Conservation (phyloP, 805 yeast species). For the Saccharomycopsis oosterbeekiorum region DNA sequence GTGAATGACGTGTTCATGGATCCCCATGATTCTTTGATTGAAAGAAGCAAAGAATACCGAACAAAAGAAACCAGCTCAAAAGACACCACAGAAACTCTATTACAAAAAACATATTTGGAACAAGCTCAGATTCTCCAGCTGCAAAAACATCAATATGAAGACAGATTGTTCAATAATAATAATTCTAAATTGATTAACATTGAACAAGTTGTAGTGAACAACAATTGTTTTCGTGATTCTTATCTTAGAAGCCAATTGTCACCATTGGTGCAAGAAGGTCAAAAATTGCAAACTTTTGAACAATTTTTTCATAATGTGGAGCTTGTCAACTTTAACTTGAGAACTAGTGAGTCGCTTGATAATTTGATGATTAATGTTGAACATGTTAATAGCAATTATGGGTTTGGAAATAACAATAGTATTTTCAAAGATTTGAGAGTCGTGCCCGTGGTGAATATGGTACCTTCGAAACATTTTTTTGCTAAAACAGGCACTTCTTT, state of each 20-base stretch:
- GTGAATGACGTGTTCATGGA: not conserved
- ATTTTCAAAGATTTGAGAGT: conserved; percentile 1
- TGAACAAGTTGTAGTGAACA: conserved; percentile 12
- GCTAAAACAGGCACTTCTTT: conserved; percentile 93
- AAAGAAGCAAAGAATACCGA: not conserved
- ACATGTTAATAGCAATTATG: not conserved
- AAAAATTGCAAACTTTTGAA: conserved; percentile 1
- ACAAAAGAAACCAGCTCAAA: not conserved
- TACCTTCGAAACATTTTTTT: conserved; percentile 58
- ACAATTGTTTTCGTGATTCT: conserved; percentile 5
- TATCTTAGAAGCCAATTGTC: conserved; percentile 12
- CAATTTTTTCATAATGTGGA: conserved; percentile 8
- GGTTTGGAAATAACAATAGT: not conserved
- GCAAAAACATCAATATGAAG: not conserved
- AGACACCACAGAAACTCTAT: not conserved
- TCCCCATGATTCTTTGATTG: not conserved
- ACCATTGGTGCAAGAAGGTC: conserved; percentile 8
- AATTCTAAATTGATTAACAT: conserved; percentile 4
- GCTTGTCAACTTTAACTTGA: conserved; percentile 8
- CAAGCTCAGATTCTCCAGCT: not conserved
- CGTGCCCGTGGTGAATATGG: conserved; percentile 22
- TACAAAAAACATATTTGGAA: not conserved
- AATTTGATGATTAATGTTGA: conserved; percentile 8
- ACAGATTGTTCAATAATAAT: conserved; percentile 3
- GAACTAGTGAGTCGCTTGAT: conserved; percentile 8